A percentile compares a stretch with the other conserved stretches of the same genome.
phyloP scores from a whole-genome alignment of 2,329 filamentous ascomycete species.

The Bimuria novae-zelandiae region DNA sequence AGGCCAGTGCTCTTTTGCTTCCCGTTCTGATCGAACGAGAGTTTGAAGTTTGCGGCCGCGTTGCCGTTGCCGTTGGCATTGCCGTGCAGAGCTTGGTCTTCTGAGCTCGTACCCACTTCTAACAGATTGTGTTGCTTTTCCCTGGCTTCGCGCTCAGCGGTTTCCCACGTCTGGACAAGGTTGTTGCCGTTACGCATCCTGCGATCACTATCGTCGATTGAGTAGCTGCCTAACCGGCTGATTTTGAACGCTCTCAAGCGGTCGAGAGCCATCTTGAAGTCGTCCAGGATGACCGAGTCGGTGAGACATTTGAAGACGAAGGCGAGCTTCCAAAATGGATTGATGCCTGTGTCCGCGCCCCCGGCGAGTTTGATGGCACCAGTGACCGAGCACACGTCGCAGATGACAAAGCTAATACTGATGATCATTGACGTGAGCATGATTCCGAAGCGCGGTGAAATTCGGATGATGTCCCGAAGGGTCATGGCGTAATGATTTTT shows the following conservation, averaged over 20 bases:
- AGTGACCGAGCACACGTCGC: slow-evolving; percentile 66
- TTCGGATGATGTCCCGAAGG: slow-evolving; percentile 60
- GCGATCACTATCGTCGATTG: slow-evolving; percentile 40
- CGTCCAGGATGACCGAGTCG: slow-evolving; percentile 68
- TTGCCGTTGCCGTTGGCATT: background rate
- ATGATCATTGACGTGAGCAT: slow-evolving; percentile 65
- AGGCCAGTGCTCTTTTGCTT: background rate
- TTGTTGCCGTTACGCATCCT: slow-evolving; percentile 35
- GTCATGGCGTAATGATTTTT: slow-evolving; percentile 65
- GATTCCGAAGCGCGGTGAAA: slow-evolving; percentile 67
- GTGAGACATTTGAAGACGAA: slow-evolving; percentile 71
- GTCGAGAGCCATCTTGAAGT: slow-evolving; percentile 66
- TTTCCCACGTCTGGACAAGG: slow-evolving; percentile 41
- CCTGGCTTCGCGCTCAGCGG: slow-evolving; percentile 37
- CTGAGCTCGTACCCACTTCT: background rate
- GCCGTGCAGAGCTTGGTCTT: background rate
- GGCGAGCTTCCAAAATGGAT: slow-evolving; percentile 68
- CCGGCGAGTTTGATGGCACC: slow-evolving; percentile 47
- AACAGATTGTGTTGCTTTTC: background rate
- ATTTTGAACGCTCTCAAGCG: slow-evolving; percentile 52
- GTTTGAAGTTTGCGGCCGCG: background rate
- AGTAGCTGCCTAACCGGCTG: slow-evolving; percentile 45
- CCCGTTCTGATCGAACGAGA: background rate
- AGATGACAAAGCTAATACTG: slow-evolving; percentile 63
- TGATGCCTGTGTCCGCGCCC: slow-evolving; percentile 61